A percentile compares a stretch with the other conserved stretches of the same genome.
These are phyloP conservation scores for Lachnellula suecica DNA, from an alignment of 2,329 filamentous ascomycete species.

Conservation along the genomic window DNA sequence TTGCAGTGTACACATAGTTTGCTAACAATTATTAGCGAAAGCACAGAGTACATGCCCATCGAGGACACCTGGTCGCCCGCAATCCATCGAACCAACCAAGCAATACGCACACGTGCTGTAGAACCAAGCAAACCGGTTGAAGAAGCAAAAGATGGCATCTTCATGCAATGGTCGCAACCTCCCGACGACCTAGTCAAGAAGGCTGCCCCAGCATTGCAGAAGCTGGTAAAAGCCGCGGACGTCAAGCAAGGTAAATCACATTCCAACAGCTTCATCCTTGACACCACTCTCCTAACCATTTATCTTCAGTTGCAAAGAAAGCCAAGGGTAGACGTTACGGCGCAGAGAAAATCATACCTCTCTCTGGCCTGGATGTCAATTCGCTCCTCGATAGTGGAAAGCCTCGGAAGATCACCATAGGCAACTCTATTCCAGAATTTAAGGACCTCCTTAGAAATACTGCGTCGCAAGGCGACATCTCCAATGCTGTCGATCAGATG, in stretches of 20 bases:
- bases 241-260: constrained; percentile 71
- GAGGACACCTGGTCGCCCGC: constrained; percentile 83
- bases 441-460: constrained; percentile 70
- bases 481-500: constrained; percentile 73
- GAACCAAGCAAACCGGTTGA: constrained; percentile 66
- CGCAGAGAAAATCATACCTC: constrained; percentile 70
- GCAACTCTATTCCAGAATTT: constrained; percentile 88
- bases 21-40: constrained; percentile 37
- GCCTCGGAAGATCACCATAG: constrained; percentile 54
- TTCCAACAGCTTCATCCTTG: background rate
- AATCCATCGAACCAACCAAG: constrained; percentile 86
- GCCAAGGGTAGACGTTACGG: constrained; percentile 67
- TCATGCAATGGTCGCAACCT: constrained; percentile 72
- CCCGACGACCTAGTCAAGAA: constrained; percentile 64
- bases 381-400: constrained; percentile 65
- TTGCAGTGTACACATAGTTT: constrained; percentile 6
- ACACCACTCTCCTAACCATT: background rate
- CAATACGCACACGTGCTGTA: constrained; percentile 78
- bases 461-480: constrained; percentile 59
- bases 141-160: constrained; percentile 57
- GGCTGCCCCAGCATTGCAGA: constrained; percentile 55
- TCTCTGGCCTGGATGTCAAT: constrained; percentile 87
- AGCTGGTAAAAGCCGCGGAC: constrained; percentile 67
- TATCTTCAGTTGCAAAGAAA: constrained; percentile 68
- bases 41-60: constrained; percentile 69